A percentile compares a stretch with the other conserved stretches of the same genome.
phyloP scores from a whole-genome alignment of 106 monocot genomes.

The Narthecium ossifragum region DNA sequence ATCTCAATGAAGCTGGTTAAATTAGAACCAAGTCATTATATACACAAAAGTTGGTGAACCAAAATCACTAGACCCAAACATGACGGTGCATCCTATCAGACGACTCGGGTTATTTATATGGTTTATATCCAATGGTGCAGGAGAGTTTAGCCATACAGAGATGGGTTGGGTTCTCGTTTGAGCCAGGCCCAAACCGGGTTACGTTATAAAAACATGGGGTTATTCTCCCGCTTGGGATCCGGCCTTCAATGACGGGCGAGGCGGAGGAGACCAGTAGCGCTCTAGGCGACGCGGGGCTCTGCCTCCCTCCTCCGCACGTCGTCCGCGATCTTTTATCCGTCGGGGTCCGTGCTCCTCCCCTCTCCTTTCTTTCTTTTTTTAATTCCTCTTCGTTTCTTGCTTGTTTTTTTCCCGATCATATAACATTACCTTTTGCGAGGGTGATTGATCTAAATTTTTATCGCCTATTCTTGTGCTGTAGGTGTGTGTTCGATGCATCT shows the following conservation, averaged over 20 bases:
- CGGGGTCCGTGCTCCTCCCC: conserved; percentile 36
- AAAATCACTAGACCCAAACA: too few species aligned
- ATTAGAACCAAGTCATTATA: too few species aligned
- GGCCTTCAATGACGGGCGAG: not conserved
- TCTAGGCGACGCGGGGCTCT: conserved; percentile 17
- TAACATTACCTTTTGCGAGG: not conserved
- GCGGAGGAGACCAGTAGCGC: conserved; percentile 15
- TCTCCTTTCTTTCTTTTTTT: not conserved
- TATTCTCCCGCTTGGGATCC: too few species aligned
- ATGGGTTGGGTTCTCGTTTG: too few species aligned
- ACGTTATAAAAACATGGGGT: too few species aligned
- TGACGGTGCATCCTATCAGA: too few species aligned
- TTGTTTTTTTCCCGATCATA: not conserved
- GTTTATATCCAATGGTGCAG: too few species aligned
- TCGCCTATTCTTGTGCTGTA: conserved; percentile 2
- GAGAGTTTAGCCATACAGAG: too few species aligned
- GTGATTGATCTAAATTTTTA: not conserved
- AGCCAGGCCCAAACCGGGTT: too few species aligned
- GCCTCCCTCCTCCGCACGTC: conserved; percentile 49
- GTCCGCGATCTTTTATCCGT: conserved; percentile 42
- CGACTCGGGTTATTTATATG: too few species aligned
- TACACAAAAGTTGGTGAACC: too few species aligned
- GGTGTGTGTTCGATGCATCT: conserved; percentile 82
- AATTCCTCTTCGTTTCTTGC: not conserved
- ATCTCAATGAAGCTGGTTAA: too few species aligned